These are phyloP conservation scores for Lactifluus piperatus DNA, from an alignment of 768 basidiomycete species.

Conservation along the genomic window DNA sequence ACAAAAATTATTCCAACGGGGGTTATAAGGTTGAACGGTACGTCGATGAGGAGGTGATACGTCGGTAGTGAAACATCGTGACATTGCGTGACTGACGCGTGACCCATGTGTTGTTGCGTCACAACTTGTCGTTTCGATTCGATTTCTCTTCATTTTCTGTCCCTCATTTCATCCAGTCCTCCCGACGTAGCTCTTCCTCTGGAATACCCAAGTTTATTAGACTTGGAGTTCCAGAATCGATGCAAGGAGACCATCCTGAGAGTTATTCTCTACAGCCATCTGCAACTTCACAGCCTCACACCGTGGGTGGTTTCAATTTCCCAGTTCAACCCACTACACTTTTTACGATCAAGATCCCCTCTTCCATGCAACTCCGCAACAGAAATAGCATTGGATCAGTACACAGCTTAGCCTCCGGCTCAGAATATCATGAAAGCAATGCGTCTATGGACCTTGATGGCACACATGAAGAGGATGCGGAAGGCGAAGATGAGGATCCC, in stretches of 20 bases:
- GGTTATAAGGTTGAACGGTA: slow-evolving; percentile 1
- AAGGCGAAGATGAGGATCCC: slow-evolving; percentile 20
- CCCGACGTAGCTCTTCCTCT: neutral
- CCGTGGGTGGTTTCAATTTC: slow-evolving; percentile 18
- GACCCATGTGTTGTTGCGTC: slow-evolving; percentile 12
- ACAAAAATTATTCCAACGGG: slow-evolving; percentile 1
- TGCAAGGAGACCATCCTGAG: slow-evolving; percentile 15
- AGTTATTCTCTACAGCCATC: slow-evolving; percentile 8
- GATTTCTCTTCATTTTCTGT: slow-evolving; percentile 4
- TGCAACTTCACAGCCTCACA: slow-evolving; percentile 6
- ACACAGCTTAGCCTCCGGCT: slow-evolving; percentile 27
- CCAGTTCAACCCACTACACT: slow-evolving; percentile 7
- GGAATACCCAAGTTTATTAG: neutral
- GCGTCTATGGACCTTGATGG: slow-evolving; percentile 28
- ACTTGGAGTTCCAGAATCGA: slow-evolving; percentile 10
- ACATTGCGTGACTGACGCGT: slow-evolving; percentile 15
- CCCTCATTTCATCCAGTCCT: neutral
- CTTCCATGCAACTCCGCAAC: slow-evolving; percentile 19
- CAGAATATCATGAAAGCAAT: slow-evolving; percentile 30
- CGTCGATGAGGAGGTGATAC: slow-evolving; percentile 14
- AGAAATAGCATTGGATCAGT: slow-evolving; percentile 13
- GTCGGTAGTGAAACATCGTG: neutral
- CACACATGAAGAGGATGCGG: slow-evolving; percentile 20
- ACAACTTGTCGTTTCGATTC: slow-evolving; percentile 13
- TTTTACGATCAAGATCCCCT: slow-evolving; percentile 18